Conservation (phyloP, 345 rosid genomes). For the Acer campestre region DNA sequence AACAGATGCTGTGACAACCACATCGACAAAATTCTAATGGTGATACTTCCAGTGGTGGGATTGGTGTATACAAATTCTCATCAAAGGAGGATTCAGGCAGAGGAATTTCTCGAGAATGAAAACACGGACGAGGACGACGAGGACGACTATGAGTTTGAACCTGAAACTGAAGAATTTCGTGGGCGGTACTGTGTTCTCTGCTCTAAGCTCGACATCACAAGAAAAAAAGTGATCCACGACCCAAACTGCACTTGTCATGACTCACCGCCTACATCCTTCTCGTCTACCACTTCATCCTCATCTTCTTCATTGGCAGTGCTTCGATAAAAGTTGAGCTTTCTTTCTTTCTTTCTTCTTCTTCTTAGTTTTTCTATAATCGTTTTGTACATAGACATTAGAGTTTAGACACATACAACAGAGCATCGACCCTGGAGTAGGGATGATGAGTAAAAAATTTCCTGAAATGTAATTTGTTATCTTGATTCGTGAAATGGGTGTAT, state of each 20-base stretch:
- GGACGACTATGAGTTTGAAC: not conserved
- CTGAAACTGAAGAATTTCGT: conserved; percentile 14
- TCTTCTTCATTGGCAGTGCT: conserved; percentile 33
- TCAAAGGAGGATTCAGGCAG: conserved; percentile 35
- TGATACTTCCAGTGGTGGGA: conserved; percentile 50
- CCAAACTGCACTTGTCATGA: conserved; percentile 47
- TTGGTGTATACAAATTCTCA: conserved; percentile 35
- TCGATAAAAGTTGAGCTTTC: conserved; percentile 5
- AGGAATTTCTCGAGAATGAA: conserved; percentile 25
- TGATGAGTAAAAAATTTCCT: not conserved
- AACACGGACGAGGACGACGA: conserved; percentile 4
- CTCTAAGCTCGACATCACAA: conserved; percentile 51
- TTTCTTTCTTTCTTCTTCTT: conserved; percentile 4
- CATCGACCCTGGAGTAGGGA: conserved; percentile 15
- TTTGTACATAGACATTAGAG: conserved; percentile 27
- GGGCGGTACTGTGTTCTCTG: conserved; percentile 66
- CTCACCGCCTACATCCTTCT: conserved; percentile 42
- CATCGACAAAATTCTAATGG: conserved; percentile 42
- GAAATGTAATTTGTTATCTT: conserved; percentile 5
- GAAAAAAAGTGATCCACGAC: conserved; percentile 49
- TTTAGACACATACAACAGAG: conserved; percentile 9
- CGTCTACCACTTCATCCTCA: conserved; percentile 40
- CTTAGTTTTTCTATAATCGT: not conserved
- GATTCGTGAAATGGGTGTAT: not conserved
- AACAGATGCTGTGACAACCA: conserved; percentile 28